Evolutionary conservation across 2,329 filamentous ascomycete genomes (phyloP).

Genomic region (Fusarium sp.): DNA sequence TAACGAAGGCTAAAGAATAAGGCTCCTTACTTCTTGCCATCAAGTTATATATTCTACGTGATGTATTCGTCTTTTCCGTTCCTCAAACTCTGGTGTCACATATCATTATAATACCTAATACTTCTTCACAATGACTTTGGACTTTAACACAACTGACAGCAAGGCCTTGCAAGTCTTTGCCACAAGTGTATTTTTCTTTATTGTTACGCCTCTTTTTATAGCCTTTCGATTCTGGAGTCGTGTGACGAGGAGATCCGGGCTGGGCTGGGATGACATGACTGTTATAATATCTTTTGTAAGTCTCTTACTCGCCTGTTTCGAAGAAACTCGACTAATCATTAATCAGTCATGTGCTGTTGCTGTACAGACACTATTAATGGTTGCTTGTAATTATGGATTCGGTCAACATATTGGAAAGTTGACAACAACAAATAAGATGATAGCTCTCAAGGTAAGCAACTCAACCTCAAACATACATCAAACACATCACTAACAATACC

Average conservation of each 20-base stretch:
- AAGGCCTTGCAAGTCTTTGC: slow-evolving; percentile 54
- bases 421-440: slow-evolving; percentile 49
- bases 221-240: slow-evolving; percentile 56
- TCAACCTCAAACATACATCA: background rate
- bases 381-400: slow-evolving; percentile 56
- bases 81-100: background rate
- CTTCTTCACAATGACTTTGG: slow-evolving; percentile 42
- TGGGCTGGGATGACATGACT: slow-evolving; percentile 58
- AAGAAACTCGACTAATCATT: background rate
- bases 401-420: slow-evolving; percentile 56
- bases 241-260: slow-evolving; percentile 50
- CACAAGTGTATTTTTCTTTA: slow-evolving; percentile 58
- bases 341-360: slow-evolving; percentile 51
- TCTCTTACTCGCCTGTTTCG: background rate
- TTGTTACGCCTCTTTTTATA: slow-evolving; percentile 56
- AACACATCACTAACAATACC: background rate
- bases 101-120: slow-evolving; percentile 1
- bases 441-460: slow-evolving; percentile 52
- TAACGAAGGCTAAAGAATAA: background rate
- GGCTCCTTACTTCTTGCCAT: background rate
- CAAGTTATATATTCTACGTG: background rate
- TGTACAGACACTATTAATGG: slow-evolving; percentile 55
- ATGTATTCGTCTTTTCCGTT: background rate
- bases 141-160: slow-evolving; percentile 50
- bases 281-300: slow-evolving; percentile 57